Conservation (phyloP, 768 basidiomycete genomes). For the Lactarius indigo region DNA sequence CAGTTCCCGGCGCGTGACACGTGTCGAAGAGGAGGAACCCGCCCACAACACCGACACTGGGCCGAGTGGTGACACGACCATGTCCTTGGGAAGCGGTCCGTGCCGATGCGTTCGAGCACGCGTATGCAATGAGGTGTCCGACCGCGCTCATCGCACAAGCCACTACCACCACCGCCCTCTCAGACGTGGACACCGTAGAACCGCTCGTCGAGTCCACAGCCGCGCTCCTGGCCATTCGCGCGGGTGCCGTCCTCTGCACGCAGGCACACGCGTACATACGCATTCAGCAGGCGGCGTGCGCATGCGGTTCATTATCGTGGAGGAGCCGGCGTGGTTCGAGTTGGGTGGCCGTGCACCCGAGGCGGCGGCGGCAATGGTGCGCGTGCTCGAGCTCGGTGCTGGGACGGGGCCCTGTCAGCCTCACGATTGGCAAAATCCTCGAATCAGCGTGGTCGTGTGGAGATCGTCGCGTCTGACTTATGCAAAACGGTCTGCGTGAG, state of each 20-base stretch:
- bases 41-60: neutral
- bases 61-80: constrained; percentile 16
- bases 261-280: constrained; percentile 48
- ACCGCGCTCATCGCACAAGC: constrained; percentile 50
- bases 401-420: constrained; percentile 54
- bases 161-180: neutral
- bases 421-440: constrained; percentile 39
- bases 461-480: constrained; percentile 72
- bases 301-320: constrained; percentile 57
- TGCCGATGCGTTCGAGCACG: constrained; percentile 64
- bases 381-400: constrained; percentile 53
- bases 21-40: neutral
- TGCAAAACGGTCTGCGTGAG: constrained; percentile 71
- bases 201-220: constrained; percentile 48
- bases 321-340: constrained; percentile 52
- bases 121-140: constrained; percentile 71
- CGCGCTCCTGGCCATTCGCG: constrained; percentile 58
- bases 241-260: constrained; percentile 65
- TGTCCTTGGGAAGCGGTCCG: constrained; percentile 36
- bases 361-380: no score
- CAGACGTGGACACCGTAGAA: constrained; percentile 29
- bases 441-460: constrained; percentile 31
- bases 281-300: constrained; percentile 40
- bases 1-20: constrained; percentile 44
- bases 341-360: no score